Evolutionary conservation across 108 stramenopile genomes (phyloP), one percentile per base, ranked within the genome.

Genomic region (Epipyxis sp.): DNA sequence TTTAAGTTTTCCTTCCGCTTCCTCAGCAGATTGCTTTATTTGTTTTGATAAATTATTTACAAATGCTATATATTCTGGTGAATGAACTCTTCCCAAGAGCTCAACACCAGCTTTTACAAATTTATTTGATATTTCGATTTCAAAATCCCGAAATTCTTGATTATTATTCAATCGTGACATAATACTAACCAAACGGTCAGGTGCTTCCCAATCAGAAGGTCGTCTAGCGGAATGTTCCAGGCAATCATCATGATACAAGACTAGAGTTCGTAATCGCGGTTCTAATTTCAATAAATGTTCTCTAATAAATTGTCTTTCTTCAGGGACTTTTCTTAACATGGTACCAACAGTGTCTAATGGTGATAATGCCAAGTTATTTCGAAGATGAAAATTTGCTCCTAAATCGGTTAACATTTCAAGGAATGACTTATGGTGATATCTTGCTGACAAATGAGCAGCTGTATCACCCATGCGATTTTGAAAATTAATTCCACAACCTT

Each of bases 181-280:
- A 65, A 94, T 92, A 40, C 87, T 76, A 1, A 59, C 84, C 1
- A 94, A 83, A 58, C 94, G 86, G 78, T 91, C 91, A 1, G 94
- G 92, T 46, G 83, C 86, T 83, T 94, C 94, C 94, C 94, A 94
- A 77, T 94, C 94, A 39, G 88, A 83, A 42, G 78, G 78, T 41
- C 86, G 80, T 79, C 92, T 91, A 1, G 91, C 85, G 54, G 84
- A 76, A 59, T 94, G 94, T 35, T 92, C 91, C 30, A 91, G 86
- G 83, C 91, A 94, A 87, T 94, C 94, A 20, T 91, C 91, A 78
- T 94, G 94, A 78, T 94, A 90, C 54, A 94, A 80, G 2, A 94
- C 88, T 50, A 94, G 81, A 43, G 94, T 91, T 78, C 92, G 80
- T 42, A 74, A 29, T 32, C 71, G 71, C 3, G 71, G 32, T 42